Evolutionary conservation across 257 asterid genomes (phyloP), one percentile per base, ranked within the genome.

Genomic region (Ocimum tenuiflorum): DNA sequence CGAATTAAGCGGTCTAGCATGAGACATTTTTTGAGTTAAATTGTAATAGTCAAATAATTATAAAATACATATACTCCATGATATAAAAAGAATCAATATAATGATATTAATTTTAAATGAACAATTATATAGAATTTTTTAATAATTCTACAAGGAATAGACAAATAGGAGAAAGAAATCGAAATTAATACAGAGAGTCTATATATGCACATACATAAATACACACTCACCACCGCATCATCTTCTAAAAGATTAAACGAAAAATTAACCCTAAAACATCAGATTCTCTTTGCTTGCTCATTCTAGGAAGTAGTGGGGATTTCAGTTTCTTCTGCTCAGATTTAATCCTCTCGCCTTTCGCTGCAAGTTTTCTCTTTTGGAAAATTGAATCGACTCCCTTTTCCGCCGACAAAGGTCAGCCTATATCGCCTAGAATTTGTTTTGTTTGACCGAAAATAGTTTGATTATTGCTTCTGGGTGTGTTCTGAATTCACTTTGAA

Each of bases 371-470:
- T n/a, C 12, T 9, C 8, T 9, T 10, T 24, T 13, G 27, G 5
- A 17, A 51, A 39, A 48, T 48, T 48, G 35, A 46, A 15, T 19
- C 33, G 8, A 12, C 19, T 23, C 19, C 22, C 63, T 10, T 6
- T 46, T 54, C 43, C 15, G 3, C 47, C 46, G 65, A 54, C 47
- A 55, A 52, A 67, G 72, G 55, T 67, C 4, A 13, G 54, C 39
- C 63, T 3, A 6, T 18, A n/a, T 24, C 24, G 31, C 31, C 31
- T 27, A 29, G 45, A 29, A 46, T 2, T 13, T 15, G 58, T 47
- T 2, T 13, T 15, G 58, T 47, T 63, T 31, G 9, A 42, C 43
- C 11, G 8, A 31, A 24, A 47, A 7, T 46, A 63, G 68, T 63
- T 63, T 46, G 68, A 45, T 46, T 41, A 24, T 22, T 42, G 22